phyloP scores from a whole-genome alignment of 2,329 filamentous ascomycete genomes.

The Aspergillus melleus region DNA sequence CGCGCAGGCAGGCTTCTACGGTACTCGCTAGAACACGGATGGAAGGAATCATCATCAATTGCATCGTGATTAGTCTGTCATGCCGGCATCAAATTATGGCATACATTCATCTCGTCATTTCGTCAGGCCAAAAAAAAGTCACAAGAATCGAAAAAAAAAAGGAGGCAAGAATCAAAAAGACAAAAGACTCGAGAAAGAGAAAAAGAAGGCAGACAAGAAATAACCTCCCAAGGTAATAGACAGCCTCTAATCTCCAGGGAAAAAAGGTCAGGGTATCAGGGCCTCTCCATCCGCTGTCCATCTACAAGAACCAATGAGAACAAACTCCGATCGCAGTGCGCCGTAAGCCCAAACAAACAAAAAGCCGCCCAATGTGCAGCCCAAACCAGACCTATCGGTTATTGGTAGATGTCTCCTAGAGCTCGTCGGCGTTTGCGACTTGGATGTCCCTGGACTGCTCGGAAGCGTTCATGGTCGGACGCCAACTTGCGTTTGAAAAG shows the following conservation, averaged over 20 bases:
- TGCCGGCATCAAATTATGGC: conserved; percentile 5
- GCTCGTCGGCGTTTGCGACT: conserved; percentile 32
- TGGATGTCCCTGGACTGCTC: conserved; percentile 24
- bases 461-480: conserved; percentile 62
- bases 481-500: conserved; percentile 83
- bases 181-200: conserved; percentile 1
- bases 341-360: conserved; percentile 3
- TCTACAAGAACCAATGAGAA: background rate
- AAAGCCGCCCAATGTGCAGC: conserved; percentile 1
- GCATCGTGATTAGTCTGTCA: conserved; percentile 6
- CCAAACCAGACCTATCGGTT: conserved; percentile 18
- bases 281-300: background rate
- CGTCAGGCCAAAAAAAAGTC: conserved; percentile 2
- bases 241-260: conserved; percentile 1
- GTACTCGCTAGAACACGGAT: background rate
- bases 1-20: no score
- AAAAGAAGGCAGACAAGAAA: conserved; percentile 1
- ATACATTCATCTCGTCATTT: conserved; percentile 17
- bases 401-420: conserved; percentile 31
- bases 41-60: background rate
- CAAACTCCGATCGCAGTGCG: background rate
- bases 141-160: conserved; percentile 1
- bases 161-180: conserved; percentile 7
- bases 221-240: background rate
- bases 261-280: background rate